Evolutionary conservation across 2,329 filamentous ascomycete genomes (phyloP).

Genomic region (Tetracladium maxilliforme): DNA sequence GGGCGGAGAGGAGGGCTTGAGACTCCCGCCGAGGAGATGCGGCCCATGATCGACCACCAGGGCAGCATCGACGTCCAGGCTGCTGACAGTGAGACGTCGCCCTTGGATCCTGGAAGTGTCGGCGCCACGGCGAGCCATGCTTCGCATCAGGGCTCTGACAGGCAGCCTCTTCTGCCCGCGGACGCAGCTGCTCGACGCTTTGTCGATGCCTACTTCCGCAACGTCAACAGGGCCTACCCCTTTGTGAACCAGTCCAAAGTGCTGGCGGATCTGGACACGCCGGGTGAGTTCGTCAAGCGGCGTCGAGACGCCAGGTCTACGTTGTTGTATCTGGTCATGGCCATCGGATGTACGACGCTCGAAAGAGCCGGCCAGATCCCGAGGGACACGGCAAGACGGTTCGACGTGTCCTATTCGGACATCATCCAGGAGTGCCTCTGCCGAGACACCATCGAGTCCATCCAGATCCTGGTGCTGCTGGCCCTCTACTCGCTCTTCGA

Average conservation of each 20-base stretch:
- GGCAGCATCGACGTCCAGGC: not conserved
- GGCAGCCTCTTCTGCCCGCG: conserved; percentile 5
- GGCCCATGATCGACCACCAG: not conserved
- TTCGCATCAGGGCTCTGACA: not conserved
- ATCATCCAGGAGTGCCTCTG: conserved; percentile 24
- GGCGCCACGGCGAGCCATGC: conserved; percentile 3
- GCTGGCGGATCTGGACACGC: conserved; percentile 16
- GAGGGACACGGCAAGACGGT: conserved; percentile 14
- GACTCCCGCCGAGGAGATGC: too few relatives aligned
- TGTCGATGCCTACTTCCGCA: conserved; percentile 27
- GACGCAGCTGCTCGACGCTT: conserved; percentile 16
- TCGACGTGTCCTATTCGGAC: conserved; percentile 21
- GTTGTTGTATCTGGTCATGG: conserved; percentile 26
- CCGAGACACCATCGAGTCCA: conserved; percentile 18
- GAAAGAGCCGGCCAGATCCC: conserved; percentile 25
- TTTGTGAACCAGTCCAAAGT: conserved; percentile 23
- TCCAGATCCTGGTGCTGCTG: conserved; percentile 24
- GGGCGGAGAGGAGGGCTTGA: too few relatives aligned
- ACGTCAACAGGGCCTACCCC: conserved; percentile 28
- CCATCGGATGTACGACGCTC: conserved; percentile 27
- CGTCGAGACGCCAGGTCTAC: conserved; percentile 16
- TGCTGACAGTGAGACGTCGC: not conserved
- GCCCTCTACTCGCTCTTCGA: conserved; percentile 28
- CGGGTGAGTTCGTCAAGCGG: conserved; percentile 10
- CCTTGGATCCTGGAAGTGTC: conserved; percentile 1